Base-by-base conservation (phyloP, 129 eudicot species). In the Centrapalus pauciflorus region DNA sequence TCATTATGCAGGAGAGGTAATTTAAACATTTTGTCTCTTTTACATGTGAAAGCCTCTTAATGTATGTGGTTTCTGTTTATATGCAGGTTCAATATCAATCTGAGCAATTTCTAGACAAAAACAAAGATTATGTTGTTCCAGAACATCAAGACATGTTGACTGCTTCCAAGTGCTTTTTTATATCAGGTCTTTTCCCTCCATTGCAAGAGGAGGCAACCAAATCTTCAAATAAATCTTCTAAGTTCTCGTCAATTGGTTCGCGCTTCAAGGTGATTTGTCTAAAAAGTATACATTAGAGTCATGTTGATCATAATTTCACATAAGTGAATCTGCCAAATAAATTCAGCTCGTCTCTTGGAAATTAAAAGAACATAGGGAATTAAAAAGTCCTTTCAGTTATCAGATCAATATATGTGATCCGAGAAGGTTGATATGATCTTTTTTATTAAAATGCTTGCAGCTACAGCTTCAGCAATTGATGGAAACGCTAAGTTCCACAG, bases 1-100 rank as follows among this genome's bases (percentile, higher is more conserved):
- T 74, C 99, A 93, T 77, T 88, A 93, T 84, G 99, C 99, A 63
- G 99, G 99, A 67, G 96, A 89, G 96, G 99, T 93, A 64, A 80
- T 10, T 29, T 50, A 49, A 69, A 54, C 50, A 37, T 37, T 0
- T 32, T 8, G 32, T 60, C 48, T 58, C 16, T 26, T 60, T 17
- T 55, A 23, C 49, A 62, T 45, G 46, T 7, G 20, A 67, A 12
- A 52, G 32, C 61, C 51, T 41, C 70, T 67, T 37, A 14, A 71
- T 4, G n/a, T 73, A 25, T 55, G n/a, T 69, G 16, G 19, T 71
- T 64, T 27, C 70, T 77, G 52, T 63, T 35, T 56, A 29, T 68
- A 4, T 74, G 57, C 78, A 93, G 99, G 99, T 93, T 69, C 92
- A 61, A 55, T 93, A 93, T 64, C 95, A 88, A 64, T 93, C 99